Base-by-base conservation (phyloP, 2,329 filamentous ascomycete species). In the Rhytidhysteron rufulum region DNA sequence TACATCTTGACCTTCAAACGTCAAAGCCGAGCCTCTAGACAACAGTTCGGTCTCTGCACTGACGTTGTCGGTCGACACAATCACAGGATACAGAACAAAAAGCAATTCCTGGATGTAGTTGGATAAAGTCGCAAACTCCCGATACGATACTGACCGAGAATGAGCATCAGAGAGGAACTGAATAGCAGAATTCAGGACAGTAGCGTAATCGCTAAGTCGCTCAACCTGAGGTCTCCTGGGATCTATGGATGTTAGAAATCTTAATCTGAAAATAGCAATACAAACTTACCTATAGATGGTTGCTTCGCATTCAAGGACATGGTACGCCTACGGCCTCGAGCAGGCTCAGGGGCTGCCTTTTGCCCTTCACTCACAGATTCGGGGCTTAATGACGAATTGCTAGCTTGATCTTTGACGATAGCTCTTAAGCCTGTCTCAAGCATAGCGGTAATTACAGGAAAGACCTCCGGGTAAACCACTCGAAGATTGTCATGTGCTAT, bases 11-110 rank as follows among this genome's bases (percentile, higher is more conserved):
- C 88, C 88, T 50, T 93, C 88, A 50, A 95, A 95, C 1, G 82
- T 91, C 42, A 95, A 75, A 1, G 81, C 79, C 9, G 86, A 86
- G 50, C 90, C 85, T 52, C 85, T 79, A 13, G 88, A 90, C 53
- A 88, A 82, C n/a, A 97, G 69, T 62, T 98, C 93, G 0, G 83
- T 86, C 53, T 93, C 86, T 0, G 93, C 83, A 40, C 80, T 85
- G 29, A 96, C 83, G 17, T 83, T 77, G 64, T 96, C 88, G 10
- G 87, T 83, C 51, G 88, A 91, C 19, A 95, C 89, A 36, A 96
- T 78, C 15, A 93, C 80, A 2, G 93, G 90, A 58, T 93, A 98
- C 2, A 97, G 71, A 10, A 88, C 83, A 25, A 81, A 79, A 1
- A 96, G 73, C 4, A 98, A 70, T 34, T 88, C 74, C 45, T 91